Evolutionary conservation across 2,329 filamentous ascomycete genomes (phyloP), one percentile per base, ranked within the genome.

Genomic region (Cytospora paraplurivora): DNA sequence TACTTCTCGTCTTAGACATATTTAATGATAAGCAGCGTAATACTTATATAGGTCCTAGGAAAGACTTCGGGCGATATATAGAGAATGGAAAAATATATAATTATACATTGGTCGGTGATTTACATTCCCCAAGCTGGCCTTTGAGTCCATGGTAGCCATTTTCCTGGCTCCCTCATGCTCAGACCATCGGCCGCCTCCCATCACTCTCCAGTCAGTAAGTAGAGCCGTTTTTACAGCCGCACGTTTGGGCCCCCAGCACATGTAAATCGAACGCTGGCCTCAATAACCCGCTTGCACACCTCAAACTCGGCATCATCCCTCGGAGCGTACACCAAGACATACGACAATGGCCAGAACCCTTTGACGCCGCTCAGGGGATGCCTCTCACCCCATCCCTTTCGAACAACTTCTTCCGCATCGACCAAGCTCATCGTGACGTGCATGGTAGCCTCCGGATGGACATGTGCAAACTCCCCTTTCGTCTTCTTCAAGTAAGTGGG

Each of bases 301-400:
- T 65, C 69, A 32, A 75, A 71, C 67, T 80, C 78, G 0, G 35
- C 69, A 11, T 72, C 72, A 33, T 76, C 70, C 27, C 78, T 67
- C 44, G 77, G 78, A 37, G 76, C 76, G 38, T 80, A 80, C 0
- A 80, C 53, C 55, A 80, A 56, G 38, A 79, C 70, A 62, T 77
- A 80, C 1, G 71, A 72, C 69, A 72, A 73, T 0, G 77, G 76
- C 59, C 76, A 11, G 1, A 67, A 55, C 1, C 63, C 67, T 3
- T 58, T 56, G 3, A 69, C 70, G 2, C 76, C 75, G 21, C 72
- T 71, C 55, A 80, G 68, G 44, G 66, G 67, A 52, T 79, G 78
- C 5, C 78, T 69, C 69, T 78, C 74, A 11, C 71, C 77, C 78
- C 78, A 80, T 0, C 77, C 76, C 49, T 67, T 71, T 13, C 62